A percentile compares a stretch with the other conserved stretches of the same genome.
Evolutionary conservation across 257 asterid genomes (phyloP).

Genomic region (Thymus mandschuricus): DNA sequence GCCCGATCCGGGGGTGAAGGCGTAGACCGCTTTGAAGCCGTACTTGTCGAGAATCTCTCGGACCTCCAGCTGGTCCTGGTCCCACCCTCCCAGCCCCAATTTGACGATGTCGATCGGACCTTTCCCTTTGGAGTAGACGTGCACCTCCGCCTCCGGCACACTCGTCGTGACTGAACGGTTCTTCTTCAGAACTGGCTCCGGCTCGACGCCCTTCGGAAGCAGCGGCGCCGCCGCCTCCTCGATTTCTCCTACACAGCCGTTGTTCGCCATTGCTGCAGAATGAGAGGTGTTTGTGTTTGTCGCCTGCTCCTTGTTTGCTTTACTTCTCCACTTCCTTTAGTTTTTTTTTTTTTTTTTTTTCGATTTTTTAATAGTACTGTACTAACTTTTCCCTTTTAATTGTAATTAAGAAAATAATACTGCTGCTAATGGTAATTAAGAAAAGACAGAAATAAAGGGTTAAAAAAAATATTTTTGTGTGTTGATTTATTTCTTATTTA

Average conservation of each 20-base stretch:
- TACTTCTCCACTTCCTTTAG: no score
- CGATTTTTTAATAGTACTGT: no score
- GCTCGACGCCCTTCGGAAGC: slow-evolving; percentile 31
- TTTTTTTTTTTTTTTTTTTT: no score
- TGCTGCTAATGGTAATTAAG: no score
- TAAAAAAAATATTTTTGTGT: no score
- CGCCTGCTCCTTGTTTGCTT: not conserved
- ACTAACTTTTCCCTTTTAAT: no score
- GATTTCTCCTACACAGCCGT: slow-evolving; percentile 46
- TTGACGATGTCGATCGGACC: slow-evolving; percentile 80
- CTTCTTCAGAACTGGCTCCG: slow-evolving; percentile 30
- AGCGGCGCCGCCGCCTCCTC: slow-evolving; percentile 56
- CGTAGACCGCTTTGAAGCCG: slow-evolving; percentile 68
- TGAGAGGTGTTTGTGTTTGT: not conserved
- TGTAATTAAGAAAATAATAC: no score
- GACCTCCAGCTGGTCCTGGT: slow-evolving; percentile 85
- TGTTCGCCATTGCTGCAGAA: slow-evolving; percentile 35
- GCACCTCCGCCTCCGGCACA: slow-evolving; percentile 79
- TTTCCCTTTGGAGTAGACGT: slow-evolving; percentile 64
- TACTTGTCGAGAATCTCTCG: slow-evolving; percentile 69
- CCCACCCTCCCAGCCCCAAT: slow-evolving; percentile 65
- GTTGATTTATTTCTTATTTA: no score
- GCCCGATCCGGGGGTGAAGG: slow-evolving; percentile 63
- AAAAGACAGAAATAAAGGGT: no score
- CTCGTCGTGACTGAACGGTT: slow-evolving; percentile 57